A percentile compares a stretch with the other conserved stretches of the same genome.
Conservation (phyloP, 2,329 filamentous ascomycete species). For the Teratosphaeria gauchensis region DNA sequence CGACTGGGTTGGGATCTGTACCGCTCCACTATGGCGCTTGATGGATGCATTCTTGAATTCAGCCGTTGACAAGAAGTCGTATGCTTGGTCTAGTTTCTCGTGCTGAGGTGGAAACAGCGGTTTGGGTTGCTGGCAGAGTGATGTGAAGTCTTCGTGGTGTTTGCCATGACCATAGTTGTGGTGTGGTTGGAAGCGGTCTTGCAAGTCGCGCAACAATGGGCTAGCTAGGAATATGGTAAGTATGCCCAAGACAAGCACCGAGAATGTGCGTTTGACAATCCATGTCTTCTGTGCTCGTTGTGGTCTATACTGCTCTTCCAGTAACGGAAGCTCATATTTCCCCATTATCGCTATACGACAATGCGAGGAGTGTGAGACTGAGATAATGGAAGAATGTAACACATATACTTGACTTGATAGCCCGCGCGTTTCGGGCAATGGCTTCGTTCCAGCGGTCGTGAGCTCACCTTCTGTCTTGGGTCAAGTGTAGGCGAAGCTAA, state of each 20-base stretch:
- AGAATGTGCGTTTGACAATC: slow-evolving; percentile 8
- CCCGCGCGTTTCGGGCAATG: not conserved
- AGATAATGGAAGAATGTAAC: not conserved
- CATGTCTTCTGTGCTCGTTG: slow-evolving; percentile 5
- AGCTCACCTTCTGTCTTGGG: not conserved
- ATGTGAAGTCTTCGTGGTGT: not conserved
- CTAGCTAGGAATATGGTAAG: slow-evolving; percentile 6
- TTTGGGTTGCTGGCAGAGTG: slow-evolving; percentile 17
- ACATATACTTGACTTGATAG: not conserved
- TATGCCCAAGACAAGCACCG: slow-evolving; percentile 7
- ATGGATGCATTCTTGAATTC: slow-evolving; percentile 28
- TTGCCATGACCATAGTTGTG: slow-evolving; percentile 1
- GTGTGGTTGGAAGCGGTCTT: not conserved
- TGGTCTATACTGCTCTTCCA: slow-evolving; percentile 10
- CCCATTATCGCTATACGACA: slow-evolving; percentile 12
- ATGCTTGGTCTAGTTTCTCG: slow-evolving; percentile 20
- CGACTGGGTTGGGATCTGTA: slow-evolving; percentile 45
- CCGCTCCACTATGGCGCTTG: slow-evolving; percentile 44
- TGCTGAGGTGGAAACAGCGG: slow-evolving; percentile 18
- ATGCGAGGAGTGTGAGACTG: not conserved
- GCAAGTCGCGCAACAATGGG: slow-evolving; percentile 1
- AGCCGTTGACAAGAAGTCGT: slow-evolving; percentile 21
- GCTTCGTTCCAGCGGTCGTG: not conserved
- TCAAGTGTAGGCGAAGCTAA: not conserved
- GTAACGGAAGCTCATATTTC: slow-evolving; percentile 15